Conservation (phyloP, 2,329 filamentous ascomycete genomes). For the Pestalotiopsis fici region DNA sequence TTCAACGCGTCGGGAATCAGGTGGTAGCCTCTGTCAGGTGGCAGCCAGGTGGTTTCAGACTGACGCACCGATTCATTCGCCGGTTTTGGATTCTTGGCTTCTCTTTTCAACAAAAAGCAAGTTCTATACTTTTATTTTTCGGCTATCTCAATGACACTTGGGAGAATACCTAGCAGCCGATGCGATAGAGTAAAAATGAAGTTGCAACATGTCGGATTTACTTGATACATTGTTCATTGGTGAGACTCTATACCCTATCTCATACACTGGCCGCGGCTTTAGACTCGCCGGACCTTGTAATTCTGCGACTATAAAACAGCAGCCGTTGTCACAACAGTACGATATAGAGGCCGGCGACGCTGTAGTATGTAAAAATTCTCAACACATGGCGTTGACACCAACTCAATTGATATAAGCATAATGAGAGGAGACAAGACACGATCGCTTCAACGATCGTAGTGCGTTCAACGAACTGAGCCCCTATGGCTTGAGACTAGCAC, state of each 20-base stretch:
- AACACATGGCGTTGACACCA: too few species aligned
- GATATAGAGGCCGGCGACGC: background rate
- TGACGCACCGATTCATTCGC: background rate
- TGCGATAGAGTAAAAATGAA: too few species aligned
- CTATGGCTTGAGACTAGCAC: background rate
- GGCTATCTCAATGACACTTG: too few species aligned
- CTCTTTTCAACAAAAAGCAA: background rate
- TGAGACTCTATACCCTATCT: background rate
- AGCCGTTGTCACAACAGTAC: background rate
- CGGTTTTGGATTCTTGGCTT: background rate
- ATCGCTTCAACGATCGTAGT: too few species aligned
- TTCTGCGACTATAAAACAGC: background rate
- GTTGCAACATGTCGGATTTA: too few species aligned
- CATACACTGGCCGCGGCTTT: background rate
- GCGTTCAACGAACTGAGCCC: background rate
- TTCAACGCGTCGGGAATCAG: background rate
- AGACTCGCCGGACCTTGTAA: background rate
- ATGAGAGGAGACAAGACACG: too few species aligned
- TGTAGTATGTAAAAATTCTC: too few species aligned
- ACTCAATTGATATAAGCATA: too few species aligned
- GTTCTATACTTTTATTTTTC: background rate
- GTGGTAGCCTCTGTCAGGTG: slow-evolving; percentile 1
- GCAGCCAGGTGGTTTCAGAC: background rate
- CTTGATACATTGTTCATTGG: too few species aligned
- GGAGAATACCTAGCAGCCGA: too few species aligned